A percentile compares a stretch with the other conserved stretches of the same genome.
These are phyloP conservation scores for Yamadazyma buinensis DNA, from an alignment of 1,139 yeast genomes.

Conservation along the genomic window DNA sequence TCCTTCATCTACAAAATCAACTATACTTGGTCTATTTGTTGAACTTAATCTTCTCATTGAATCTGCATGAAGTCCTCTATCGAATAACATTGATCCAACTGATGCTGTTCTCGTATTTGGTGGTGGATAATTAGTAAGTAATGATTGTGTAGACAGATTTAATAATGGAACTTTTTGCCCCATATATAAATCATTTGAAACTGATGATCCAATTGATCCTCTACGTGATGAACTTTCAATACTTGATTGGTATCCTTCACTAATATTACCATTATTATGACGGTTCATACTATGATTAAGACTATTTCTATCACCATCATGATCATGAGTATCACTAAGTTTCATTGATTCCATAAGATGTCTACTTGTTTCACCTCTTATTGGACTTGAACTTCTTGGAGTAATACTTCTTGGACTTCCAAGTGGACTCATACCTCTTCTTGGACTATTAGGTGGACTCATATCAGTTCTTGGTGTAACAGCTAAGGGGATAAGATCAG, in stretches of 20 bases:
- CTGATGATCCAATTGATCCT: slow-evolving; percentile 24
- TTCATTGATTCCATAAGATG: background rate
- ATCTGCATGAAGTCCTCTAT: slow-evolving; percentile 7
- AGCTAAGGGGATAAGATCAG: slow-evolving; percentile 13
- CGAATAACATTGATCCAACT: slow-evolving; percentile 25
- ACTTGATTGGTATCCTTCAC: slow-evolving; percentile 12
- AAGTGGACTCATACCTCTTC: slow-evolving; percentile 9
- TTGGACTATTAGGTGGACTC: slow-evolving; percentile 4
- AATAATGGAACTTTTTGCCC: slow-evolving; percentile 42
- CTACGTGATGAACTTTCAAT: slow-evolving; percentile 13
- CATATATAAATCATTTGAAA: slow-evolving; percentile 22
- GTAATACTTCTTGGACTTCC: slow-evolving; percentile 8
- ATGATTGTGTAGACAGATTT: slow-evolving; percentile 27
- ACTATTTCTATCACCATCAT: background rate
- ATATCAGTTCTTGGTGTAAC: slow-evolving; percentile 13
- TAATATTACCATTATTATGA: background rate
- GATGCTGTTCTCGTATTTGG: slow-evolving; percentile 20
- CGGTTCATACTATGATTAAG: background rate
- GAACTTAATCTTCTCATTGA: slow-evolving; percentile 17
- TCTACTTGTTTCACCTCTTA: background rate
- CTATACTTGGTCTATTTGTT: slow-evolving; percentile 15
- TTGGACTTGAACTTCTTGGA: slow-evolving; percentile 3
- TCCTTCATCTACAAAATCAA: slow-evolving; percentile 27
- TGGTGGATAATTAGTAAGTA: slow-evolving; percentile 11
- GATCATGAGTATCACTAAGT: background rate